These are phyloP conservation scores for Ceratobasidium sp. DNA, from an alignment of 1,284 basidiomycete species.

Conservation along the genomic window DNA sequence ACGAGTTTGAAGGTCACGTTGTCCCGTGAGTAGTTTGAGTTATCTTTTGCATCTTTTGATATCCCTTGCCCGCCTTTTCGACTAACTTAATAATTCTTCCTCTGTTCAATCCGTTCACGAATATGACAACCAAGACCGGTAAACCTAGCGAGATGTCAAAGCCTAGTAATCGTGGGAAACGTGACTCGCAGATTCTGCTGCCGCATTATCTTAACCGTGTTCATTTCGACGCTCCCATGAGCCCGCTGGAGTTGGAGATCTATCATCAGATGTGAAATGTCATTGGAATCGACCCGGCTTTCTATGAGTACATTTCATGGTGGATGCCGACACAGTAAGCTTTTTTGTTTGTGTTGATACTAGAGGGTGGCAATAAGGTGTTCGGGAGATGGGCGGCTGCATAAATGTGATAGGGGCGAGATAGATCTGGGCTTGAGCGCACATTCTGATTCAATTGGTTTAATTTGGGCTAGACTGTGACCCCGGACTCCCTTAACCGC, in stretches of 20 bases:
- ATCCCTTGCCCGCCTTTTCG: not conserved
- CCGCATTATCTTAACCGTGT: slow-evolving; percentile 97
- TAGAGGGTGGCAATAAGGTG: not conserved
- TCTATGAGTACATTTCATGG: no score
- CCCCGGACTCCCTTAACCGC: slow-evolving; percentile 87
- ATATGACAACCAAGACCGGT: slow-evolving; percentile 95
- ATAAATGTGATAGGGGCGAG: no score
- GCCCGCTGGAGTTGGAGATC: slow-evolving; percentile 93
- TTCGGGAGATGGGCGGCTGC: not conserved
- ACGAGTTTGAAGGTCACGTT: slow-evolving; percentile 95
- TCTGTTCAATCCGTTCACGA: no score
- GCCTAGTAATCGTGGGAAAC: slow-evolving; percentile 97
- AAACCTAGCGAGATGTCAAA: slow-evolving; percentile 94
- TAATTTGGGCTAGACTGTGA: slow-evolving; percentile 66
- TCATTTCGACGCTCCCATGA: slow-evolving; percentile 96
- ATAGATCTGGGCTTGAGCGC: not conserved
- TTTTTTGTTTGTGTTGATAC: not conserved
- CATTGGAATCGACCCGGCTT: no score
- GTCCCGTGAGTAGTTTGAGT: slow-evolving; percentile 73
- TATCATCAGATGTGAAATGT: slow-evolving; percentile 99
- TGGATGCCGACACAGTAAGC: slow-evolving; percentile 94
- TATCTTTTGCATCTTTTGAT: not conserved
- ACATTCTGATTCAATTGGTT: no score
- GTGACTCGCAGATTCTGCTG: no score
- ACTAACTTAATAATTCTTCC: no score